Base-by-base conservation (phyloP, 164 flowering plant genomes). In the Chloranthus sessilifolius region DNA sequence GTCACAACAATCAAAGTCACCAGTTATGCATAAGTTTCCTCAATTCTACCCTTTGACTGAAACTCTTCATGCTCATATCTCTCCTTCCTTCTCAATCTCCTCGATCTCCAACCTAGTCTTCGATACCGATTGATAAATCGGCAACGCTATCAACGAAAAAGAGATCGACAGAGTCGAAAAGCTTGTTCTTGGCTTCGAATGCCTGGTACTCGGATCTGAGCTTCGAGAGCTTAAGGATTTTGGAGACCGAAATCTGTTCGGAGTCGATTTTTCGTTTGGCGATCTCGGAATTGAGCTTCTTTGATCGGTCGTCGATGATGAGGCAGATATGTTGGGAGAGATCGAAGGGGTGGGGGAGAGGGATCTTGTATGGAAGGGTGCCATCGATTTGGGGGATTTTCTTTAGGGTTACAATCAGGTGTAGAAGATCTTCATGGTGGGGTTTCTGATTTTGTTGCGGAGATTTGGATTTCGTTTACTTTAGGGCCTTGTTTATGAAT, bases 61-160 rank as follows among this genome's bases (percentile, higher is more conserved):
- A 60, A 61, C 59, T 77, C 58, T 61, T 63, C 33, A 29, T 16
- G 31, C 26, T 33, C 64, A 16, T 9, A 3, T 10, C 19, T 7
- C 0, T 44, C 45, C 78, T 8, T 54, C 40, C 46, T 47, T 65
- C 59, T 53, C 62, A 40, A 39, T 51, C 1, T 72, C 79, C 29
- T 67, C 80, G 49, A 85, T 85, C 65, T 71, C 83, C 70, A 90
- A 55, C 55, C 62, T 79, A 64, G 73, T 22, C 44, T 81, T 84
- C 0, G 98, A 95, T 56, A 81, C 46, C 5, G 73, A 52, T 67
- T 85, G 84, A 64, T 84, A 87, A 50, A 90, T 14, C 0, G 98
- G 98, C 64, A 90, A 65, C 0, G 95, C 89, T 74, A 41, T 84
- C 92, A 0, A 82, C 79, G 4, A 84, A 67, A 36, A 84, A 84